Evolutionary conservation across 2,329 filamentous ascomycete species (phyloP), one percentile per base, ranked within the genome.

Genomic region (Juglanconis oblonga): DNA sequence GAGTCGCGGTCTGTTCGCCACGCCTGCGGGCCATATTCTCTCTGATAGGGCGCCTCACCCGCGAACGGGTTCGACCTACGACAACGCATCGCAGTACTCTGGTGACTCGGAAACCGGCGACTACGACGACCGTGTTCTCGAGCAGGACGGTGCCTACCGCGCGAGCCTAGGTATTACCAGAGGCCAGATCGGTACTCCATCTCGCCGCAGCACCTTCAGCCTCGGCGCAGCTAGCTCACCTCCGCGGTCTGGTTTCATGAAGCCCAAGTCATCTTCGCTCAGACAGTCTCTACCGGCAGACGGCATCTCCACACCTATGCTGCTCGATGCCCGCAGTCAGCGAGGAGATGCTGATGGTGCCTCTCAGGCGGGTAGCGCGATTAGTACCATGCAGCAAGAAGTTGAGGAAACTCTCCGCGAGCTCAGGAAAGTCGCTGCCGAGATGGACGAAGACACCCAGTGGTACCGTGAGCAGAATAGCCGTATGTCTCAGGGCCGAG

Each of bases 321-420:
- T 57, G 29, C 47, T 61, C 2, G 49, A 42, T 5, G 36, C 48
- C 4, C 58, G 38, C 35, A 61, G 40, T 17, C 55, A 44, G 24
- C 57, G 51, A 38, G 49, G 62, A 78, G 58, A 61, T 3, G 40
- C 24, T 13, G 58, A 58, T 35, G 51, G 31, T 38, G 55, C 38
- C 4, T 83, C 76, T 76, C 79, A 4, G 77, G 85, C 62, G 77
- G 82, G n/a, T 77, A 79, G 52, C 81, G 80, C 62, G 66, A n/a
- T 56, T 42, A 49, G 67, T 66, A 52, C 60, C 55, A 58, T 67
- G 67, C 66, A 65, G 69, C 55, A 74, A 73, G 64, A 60, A 9
- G 55, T 64, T 24, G 65, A 72, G 59, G 72, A 74, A 35, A 73
- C 79, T 14, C 72, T 81, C 50, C 70, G 65, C 38, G 77, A 81